These are phyloP conservation scores for Kwoniella shivajii DNA, from an alignment of 1,284 basidiomycete genomes.

Conservation along the genomic window DNA sequence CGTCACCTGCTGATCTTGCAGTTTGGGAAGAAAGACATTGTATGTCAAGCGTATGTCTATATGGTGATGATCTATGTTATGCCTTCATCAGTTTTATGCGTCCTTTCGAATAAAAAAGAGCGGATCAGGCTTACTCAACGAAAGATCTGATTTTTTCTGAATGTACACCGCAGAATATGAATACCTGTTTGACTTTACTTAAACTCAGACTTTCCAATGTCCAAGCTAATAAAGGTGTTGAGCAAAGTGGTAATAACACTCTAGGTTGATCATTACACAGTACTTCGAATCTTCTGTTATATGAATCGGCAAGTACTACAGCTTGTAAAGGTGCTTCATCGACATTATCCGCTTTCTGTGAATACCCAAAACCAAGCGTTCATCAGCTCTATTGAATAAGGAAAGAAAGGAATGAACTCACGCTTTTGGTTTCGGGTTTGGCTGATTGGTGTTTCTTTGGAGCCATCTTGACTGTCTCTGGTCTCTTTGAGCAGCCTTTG, in stretches of 20 bases:
- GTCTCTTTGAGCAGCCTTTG: too few species aligned
- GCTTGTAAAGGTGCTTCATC: slow-evolving; percentile 85
- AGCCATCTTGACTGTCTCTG: slow-evolving; percentile 31
- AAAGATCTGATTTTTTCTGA: slow-evolving; percentile 77
- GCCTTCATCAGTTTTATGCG: background rate
- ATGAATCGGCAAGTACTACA: slow-evolving; percentile 91
- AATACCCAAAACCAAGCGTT: background rate
- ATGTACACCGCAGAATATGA: slow-evolving; percentile 88
- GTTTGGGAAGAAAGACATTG: slow-evolving; percentile 83
- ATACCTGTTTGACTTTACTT: slow-evolving; percentile 92
- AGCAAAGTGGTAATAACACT: slow-evolving; percentile 89
- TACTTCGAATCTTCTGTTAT: slow-evolving; percentile 88
- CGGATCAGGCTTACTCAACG: slow-evolving; percentile 75
- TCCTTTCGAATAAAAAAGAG: background rate
- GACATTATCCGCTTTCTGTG: slow-evolving; percentile 43
- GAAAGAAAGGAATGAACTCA: background rate
- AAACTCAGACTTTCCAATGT: slow-evolving; percentile 91
- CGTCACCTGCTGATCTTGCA: slow-evolving; percentile 90
- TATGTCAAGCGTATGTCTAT: slow-evolving; percentile 74
- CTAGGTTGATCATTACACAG: slow-evolving; percentile 80
- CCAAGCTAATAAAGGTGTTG: slow-evolving; percentile 90
- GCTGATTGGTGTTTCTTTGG: slow-evolving; percentile 42
- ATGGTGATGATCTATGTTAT: slow-evolving; percentile 35
- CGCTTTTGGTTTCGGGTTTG: slow-evolving; percentile 34
- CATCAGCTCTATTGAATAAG: slow-evolving; percentile 18